Evolutionary conservation across 1,284 basidiomycete genomes (phyloP).

Genomic region (Sanghuangporus weigelae): DNA sequence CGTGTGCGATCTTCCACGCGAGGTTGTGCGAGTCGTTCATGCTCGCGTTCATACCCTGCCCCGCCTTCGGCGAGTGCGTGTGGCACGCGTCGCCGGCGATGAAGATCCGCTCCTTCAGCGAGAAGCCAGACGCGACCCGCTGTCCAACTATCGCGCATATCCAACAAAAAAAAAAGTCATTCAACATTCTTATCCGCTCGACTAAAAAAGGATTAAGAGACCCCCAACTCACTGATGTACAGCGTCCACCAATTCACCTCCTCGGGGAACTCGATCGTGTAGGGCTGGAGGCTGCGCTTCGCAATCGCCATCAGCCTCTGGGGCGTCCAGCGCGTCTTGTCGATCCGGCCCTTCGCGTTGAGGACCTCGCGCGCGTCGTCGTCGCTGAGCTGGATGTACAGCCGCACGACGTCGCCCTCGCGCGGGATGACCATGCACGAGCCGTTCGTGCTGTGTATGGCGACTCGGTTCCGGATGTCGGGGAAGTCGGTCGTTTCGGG

Average conservation of each 20-base stretch:
- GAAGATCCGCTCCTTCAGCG: slow-evolving; percentile 65
- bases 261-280: slow-evolving; percentile 50
- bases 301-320: slow-evolving; percentile 32
- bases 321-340: slow-evolving; percentile 38
- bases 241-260: slow-evolving; percentile 78
- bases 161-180: too few species aligned
- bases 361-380: slow-evolving; percentile 26
- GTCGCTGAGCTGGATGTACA: slow-evolving; percentile 45
- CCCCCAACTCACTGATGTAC: slow-evolving; percentile 50
- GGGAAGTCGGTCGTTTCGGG: slow-evolving; percentile 70
- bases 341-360: slow-evolving; percentile 31
- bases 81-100: slow-evolving; percentile 82
- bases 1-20: slow-evolving; percentile 74
- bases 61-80: slow-evolving; percentile 79
- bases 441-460: slow-evolving; percentile 52
- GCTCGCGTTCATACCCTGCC: slow-evolving; percentile 76
- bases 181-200: too few species aligned
- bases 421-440: slow-evolving; percentile 44
- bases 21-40: slow-evolving; percentile 84
- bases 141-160: slow-evolving; percentile 50
- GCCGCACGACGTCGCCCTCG: slow-evolving; percentile 34
- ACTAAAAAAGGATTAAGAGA: too few species aligned
- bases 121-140: slow-evolving; percentile 67
- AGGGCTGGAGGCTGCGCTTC: slow-evolving; percentile 61
- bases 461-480: slow-evolving; percentile 68